Conservation (phyloP, 768 basidiomycete genomes). For the Solioccasus polychromus region DNA sequence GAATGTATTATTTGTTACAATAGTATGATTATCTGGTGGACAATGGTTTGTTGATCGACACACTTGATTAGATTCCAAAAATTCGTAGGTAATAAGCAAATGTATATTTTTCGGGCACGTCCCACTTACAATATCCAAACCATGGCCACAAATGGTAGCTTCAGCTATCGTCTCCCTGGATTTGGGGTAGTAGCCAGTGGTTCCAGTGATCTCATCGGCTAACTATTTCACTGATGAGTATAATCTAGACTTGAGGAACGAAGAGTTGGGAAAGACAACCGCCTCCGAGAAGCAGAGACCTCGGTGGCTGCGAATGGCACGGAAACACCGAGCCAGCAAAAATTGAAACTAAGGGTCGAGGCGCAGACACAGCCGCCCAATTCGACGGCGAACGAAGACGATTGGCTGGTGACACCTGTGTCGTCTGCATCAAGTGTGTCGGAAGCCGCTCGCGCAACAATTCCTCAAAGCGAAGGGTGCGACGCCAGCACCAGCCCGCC, state of each 20-base stretch:
- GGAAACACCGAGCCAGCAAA: constrained; percentile 50
- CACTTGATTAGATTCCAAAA: too few species aligned
- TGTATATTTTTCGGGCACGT: too few species aligned
- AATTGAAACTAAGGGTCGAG: constrained; percentile 38
- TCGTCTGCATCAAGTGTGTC: constrained; percentile 72
- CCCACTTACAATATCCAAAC: too few species aligned
- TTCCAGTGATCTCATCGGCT: too few species aligned
- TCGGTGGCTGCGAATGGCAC: constrained; percentile 37
- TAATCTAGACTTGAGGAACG: constrained; percentile 56
- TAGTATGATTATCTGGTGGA: too few species aligned
- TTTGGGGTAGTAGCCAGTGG: too few species aligned
- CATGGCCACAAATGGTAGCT: too few species aligned
- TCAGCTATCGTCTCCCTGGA: too few species aligned
- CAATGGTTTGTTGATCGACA: too few species aligned
- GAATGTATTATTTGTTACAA: too few species aligned
- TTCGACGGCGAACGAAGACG: constrained; percentile 37
- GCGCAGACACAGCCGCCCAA: constrained; percentile 31
- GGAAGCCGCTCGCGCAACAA: constrained; percentile 70
- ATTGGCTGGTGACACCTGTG: constrained; percentile 65
- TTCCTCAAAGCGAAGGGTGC: constrained; percentile 56
- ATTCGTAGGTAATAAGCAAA: too few species aligned
- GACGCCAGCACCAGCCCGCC: constrained; percentile 22
- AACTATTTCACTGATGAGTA: too few species aligned
- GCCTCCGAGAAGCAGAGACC: constrained; percentile 49
- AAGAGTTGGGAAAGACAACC: constrained; percentile 56